Evolutionary conservation across 805 yeast genomes (phyloP).

Genomic region (Kodamaea leandrae): DNA sequence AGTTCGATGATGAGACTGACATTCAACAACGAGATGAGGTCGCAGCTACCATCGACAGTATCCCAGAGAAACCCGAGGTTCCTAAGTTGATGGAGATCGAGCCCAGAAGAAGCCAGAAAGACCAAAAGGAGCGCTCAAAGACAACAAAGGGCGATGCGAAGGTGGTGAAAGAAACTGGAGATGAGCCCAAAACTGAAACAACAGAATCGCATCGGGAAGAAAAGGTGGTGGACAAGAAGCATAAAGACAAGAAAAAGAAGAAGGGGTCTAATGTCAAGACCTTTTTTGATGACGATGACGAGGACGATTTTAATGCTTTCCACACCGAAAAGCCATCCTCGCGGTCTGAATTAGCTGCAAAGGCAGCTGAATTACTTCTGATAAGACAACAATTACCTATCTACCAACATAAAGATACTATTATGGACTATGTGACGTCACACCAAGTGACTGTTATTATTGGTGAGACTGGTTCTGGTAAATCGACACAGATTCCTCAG

Average conservation of each 20-base stretch:
- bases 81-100: not conserved
- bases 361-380: constrained; percentile 44
- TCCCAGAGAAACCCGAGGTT: not conserved
- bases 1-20: constrained; percentile 13
- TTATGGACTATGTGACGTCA: constrained; percentile 50
- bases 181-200: not conserved
- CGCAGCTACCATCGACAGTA: not conserved
- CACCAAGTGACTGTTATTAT: constrained; percentile 76
- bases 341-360: constrained; percentile 35
- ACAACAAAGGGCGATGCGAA: not conserved
- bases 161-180: not conserved
- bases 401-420: constrained; percentile 62
- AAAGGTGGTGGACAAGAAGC: not conserved
- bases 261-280: constrained; percentile 2
- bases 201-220: not conserved
- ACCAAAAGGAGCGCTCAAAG: not conserved
- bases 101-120: not conserved
- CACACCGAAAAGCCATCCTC: constrained; percentile 8
- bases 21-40: not conserved
- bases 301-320: constrained; percentile 15
- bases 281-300: constrained; percentile 14
- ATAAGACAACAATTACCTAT: constrained; percentile 69
- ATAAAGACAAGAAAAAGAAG: not conserved
- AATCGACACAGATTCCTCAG: constrained; percentile 96
- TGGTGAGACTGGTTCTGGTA: constrained; percentile 98